A percentile compares a stretch with the other conserved stretches of the same genome.
Conservation (phyloP, 768 basidiomycete species). For the Macrocybe gigantea region DNA sequence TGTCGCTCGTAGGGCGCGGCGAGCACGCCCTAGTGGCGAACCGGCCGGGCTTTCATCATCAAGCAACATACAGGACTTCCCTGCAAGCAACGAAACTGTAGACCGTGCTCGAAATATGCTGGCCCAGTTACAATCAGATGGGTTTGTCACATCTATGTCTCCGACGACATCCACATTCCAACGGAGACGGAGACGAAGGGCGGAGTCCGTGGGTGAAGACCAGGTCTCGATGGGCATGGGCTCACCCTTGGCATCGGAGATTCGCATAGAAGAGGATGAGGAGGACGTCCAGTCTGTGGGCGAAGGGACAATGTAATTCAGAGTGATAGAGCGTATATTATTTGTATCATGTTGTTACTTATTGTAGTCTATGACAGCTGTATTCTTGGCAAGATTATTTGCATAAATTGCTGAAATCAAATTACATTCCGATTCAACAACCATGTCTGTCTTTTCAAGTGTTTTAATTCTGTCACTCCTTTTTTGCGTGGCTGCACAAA, state of each 20-base stretch:
- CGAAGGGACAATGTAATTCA: background rate
- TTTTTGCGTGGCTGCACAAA: no score
- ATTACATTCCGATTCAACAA: no score
- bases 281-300: background rate
- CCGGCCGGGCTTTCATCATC: background rate
- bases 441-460: no score
- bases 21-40: constrained; percentile 37
- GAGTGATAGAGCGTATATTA: background rate
- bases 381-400: no score
- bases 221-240: constrained; percentile 19
- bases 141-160: constrained; percentile 50
- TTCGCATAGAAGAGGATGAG: constrained; percentile 9
- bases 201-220: constrained; percentile 19
- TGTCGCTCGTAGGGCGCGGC: constrained; percentile 49
- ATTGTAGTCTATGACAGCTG: no score
- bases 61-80: constrained; percentile 24
- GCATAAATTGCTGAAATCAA: no score
- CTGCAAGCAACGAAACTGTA: constrained; percentile 27
- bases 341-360: no score
- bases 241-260: constrained; percentile 25
- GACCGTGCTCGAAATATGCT: constrained; percentile 72
- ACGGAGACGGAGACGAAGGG: constrained; percentile 32
- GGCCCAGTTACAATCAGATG: constrained; percentile 65
- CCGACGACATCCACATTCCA: constrained; percentile 36
- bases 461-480: no score